Conservation (phyloP, 2,329 filamentous ascomycete genomes). For the Hysterium pulicare region DNA sequence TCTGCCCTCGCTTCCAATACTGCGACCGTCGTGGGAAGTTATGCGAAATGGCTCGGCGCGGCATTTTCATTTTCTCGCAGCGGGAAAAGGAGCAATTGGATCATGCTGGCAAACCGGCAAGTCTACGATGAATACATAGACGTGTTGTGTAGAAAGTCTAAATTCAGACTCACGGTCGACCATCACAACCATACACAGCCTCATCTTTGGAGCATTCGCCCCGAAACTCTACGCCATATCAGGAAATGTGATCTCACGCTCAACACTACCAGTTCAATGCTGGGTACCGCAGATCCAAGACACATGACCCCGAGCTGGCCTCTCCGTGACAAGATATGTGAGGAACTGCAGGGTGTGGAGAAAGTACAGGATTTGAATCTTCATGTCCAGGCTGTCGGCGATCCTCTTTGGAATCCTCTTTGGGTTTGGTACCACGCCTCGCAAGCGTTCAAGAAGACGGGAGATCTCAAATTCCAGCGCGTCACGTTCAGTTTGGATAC, state of each 20-base stretch:
- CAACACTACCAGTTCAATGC: constrained; percentile 32
- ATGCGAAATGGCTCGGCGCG: constrained; percentile 11
- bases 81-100: constrained; percentile 15
- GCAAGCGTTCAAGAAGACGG: constrained; percentile 32
- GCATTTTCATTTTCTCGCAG: not conserved
- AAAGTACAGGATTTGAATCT: constrained; percentile 23
- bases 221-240: constrained; percentile 18
- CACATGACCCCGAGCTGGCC: constrained; percentile 31
- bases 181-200: constrained; percentile 24
- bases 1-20: constrained; percentile 6
- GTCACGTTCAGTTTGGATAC: constrained; percentile 35
- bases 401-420: constrained; percentile 39
- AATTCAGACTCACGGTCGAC: constrained; percentile 31
- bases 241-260: constrained; percentile 28
- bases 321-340: constrained; percentile 20
- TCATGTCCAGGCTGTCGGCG: constrained; percentile 33
- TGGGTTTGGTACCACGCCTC: constrained; percentile 39
- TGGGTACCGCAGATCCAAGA: constrained; percentile 34
- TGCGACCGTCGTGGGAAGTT: not conserved
- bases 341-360: constrained; percentile 15
- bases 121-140: constrained; percentile 34
- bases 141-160: constrained; percentile 26
- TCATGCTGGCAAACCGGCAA: constrained; percentile 32
- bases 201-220: constrained; percentile 26
- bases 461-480: constrained; percentile 8